Evolutionary conservation across 352 stramenopile species (phyloP), one percentile per base, ranked within the genome.

Genomic region (Globisporangium recalcitrans): DNA sequence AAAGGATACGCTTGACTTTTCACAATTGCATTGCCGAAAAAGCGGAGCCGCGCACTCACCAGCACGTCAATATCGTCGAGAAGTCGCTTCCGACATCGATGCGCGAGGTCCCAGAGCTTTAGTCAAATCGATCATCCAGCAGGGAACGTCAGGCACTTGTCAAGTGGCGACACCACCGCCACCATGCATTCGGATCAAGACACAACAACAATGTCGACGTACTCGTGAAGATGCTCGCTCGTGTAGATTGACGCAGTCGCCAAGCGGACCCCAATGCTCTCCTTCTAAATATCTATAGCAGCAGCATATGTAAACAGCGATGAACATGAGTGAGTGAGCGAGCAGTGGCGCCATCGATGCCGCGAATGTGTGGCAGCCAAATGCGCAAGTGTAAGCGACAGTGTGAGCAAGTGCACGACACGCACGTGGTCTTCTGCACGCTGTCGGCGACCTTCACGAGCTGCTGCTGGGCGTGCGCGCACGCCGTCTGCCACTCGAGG

Each of bases 341-440:
- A 40, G 47, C 4, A 16, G 27, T 34, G 24, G 5, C 13, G 10
- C 26, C 14, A 44, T 21, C 16, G 19, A 21, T 9, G 0, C 10
- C 14, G 10, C 38, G 38, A 44, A 2, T 21, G 19, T n/a, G 16
- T 19, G 14, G 3, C 24, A 27, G 22, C 16, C 6, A 60, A 27
- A 22, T n/a, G 19, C 16, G 27, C 24, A 49, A 64, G 38, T 21
- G 22, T 9, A 11, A 58, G 24, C 8, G 21, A 53, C 26, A 14
- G 11, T 29, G 6, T 14, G 3, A 14, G 19, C 29, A 32, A 27
- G 11, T 31, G 27, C 5, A 29, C 27, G 24, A 14, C n/a, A 62
- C 78, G 26, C 58, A 93, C 83, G 80, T 87, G 16, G 78, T 90
- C 62, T 89, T 91, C 63, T 93, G 83, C 32, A 89, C 58, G 49